These are phyloP conservation scores for Leishmania mexicana DNA, from an alignment of 208 protist species.

Conservation along the genomic window DNA sequence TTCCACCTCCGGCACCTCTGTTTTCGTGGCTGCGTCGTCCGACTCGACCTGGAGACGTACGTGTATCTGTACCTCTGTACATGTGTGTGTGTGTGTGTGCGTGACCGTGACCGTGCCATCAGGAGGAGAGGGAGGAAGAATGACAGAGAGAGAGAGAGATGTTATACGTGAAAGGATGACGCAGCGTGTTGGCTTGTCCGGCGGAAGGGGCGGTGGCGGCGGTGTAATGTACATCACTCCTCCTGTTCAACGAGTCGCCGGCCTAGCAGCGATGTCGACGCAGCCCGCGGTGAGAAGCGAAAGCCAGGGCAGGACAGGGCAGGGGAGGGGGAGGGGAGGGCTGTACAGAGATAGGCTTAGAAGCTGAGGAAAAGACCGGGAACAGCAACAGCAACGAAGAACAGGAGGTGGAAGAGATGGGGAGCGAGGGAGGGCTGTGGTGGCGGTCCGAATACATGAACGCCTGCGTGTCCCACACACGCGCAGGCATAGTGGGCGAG, in stretches of 20 bases:
- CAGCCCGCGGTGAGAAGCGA: neutral
- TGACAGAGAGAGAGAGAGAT: slow-evolving; percentile 1
- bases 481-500: neutral
- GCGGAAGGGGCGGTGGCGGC: neutral
- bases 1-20: neutral
- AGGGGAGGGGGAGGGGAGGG: no score
- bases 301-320: neutral
- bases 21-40: neutral
- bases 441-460: neutral
- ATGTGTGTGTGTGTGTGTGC: neutral
- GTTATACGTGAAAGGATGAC: neutral
- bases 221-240: neutral
- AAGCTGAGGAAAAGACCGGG: neutral
- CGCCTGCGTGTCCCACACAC: no score
- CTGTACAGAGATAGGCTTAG: no score
- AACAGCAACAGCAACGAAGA: neutral
- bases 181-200: neutral
- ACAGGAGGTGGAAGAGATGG: neutral
- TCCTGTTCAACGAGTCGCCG: neutral
- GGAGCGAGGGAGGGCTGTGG: neutral
- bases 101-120: neutral
- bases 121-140: neutral
- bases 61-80: neutral
- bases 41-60: neutral
- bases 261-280: neutral